Conservation (phyloP, 768 basidiomycete species). For the Pulveroboletus frians region DNA sequence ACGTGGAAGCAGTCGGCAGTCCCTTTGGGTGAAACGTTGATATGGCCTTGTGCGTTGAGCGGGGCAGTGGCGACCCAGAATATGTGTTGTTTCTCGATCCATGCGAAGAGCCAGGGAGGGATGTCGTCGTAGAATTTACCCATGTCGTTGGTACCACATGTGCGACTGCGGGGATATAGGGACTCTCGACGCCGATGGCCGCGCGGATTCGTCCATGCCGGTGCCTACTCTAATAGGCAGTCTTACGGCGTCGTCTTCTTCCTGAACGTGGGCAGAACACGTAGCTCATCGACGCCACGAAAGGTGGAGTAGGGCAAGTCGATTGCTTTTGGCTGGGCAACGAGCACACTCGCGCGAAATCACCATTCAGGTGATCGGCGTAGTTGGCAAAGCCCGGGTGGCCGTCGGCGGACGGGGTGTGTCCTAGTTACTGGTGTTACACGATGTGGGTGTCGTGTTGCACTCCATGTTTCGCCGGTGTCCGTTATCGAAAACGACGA, state of each 20-base stretch:
- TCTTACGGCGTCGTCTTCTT: neutral
- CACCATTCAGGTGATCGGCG: neutral
- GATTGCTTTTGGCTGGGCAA: neutral
- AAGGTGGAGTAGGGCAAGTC: neutral
- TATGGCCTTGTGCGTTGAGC: constrained; percentile 47
- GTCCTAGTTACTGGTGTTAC: neutral
- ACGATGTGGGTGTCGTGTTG: neutral
- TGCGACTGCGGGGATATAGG: too few species aligned
- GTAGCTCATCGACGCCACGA: neutral
- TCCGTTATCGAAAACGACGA: neutral
- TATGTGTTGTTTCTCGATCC: constrained; percentile 59
- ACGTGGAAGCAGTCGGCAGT: constrained; percentile 61
- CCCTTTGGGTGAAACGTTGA: constrained; percentile 70
- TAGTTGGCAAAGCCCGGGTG: neutral
- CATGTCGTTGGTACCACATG: constrained; percentile 33
- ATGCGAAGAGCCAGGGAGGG: constrained; percentile 46
- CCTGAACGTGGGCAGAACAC: too few species aligned
- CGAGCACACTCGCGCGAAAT: too few species aligned
- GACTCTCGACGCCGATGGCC: too few species aligned
- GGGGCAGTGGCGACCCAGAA: constrained; percentile 74
- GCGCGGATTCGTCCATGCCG: too few species aligned
- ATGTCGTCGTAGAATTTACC: constrained; percentile 56
- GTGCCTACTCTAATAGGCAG: neutral
- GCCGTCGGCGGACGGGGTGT: too few species aligned
- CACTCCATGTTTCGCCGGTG: neutral